These are phyloP conservation scores for Salicornia ramosissima DNA, from an alignment of 148 eudicot species.

Conservation along the genomic window DNA sequence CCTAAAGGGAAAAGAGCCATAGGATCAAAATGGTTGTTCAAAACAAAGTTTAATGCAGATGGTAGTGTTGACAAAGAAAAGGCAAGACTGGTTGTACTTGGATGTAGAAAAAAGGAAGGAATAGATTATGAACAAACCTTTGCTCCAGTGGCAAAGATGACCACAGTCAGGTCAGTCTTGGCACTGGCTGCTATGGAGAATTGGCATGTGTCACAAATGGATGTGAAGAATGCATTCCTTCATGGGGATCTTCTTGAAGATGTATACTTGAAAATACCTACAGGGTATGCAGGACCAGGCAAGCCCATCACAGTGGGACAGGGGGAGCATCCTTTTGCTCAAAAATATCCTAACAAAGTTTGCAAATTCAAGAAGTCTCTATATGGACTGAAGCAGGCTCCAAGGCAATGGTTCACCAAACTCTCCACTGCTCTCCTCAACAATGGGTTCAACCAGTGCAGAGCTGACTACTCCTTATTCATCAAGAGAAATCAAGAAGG, in stretches of 20 bases:
- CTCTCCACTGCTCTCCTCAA: neutral
- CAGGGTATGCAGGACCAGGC: neutral
- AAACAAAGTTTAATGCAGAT: neutral
- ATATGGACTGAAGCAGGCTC: constrained; percentile 4
- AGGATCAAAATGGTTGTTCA: neutral
- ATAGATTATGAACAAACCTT: neutral
- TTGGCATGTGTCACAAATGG: neutral
- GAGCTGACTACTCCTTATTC: neutral
- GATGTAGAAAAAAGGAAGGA: neutral
- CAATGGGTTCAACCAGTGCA: neutral
- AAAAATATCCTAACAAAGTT: neutral
- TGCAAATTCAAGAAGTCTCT: neutral
- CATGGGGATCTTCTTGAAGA: neutral
- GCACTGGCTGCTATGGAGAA: neutral
- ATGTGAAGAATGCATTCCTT: neutral
- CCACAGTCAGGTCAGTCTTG: neutral
- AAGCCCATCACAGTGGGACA: neutral
- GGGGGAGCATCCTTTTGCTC: neutral
- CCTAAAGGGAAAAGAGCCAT: neutral
- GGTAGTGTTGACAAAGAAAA: neutral
- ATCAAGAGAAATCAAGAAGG: neutral
- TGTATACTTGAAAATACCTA: neutral
- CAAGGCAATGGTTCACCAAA: neutral
- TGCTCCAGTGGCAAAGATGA: neutral
- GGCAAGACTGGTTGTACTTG: neutral